These are phyloP conservation scores for Alternaria brassicicola DNA, from an alignment of 2,329 filamentous ascomycete genomes.

Conservation along the genomic window DNA sequence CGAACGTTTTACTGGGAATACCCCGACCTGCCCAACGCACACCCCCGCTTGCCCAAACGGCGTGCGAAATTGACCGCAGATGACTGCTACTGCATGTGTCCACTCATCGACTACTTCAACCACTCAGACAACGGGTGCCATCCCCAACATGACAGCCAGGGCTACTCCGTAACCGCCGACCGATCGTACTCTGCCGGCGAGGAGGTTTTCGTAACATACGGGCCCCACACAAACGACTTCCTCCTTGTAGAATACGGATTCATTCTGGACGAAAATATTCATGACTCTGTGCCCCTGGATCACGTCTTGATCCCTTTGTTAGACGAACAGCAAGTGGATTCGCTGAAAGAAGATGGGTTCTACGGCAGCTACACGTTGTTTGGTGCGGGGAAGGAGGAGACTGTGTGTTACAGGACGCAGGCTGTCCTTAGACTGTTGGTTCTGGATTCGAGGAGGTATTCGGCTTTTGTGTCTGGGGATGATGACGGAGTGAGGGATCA, in stretches of 20 bases:
- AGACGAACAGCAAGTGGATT: slow-evolving; percentile 33
- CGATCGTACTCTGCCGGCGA: slow-evolving; percentile 61
- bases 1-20: slow-evolving; percentile 65
- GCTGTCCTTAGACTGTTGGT: slow-evolving; percentile 50
- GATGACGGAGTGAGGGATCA: slow-evolving; percentile 46
- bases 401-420: slow-evolving; percentile 54
- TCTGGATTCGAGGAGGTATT: slow-evolving; percentile 37
- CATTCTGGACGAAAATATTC: slow-evolving; percentile 44
- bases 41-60: slow-evolving; percentile 51
- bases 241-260: slow-evolving; percentile 71
- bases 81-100: slow-evolving; percentile 72
- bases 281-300: slow-evolving; percentile 53
- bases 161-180: slow-evolving; percentile 63
- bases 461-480: slow-evolving; percentile 39
- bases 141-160: slow-evolving; percentile 57
- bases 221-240: slow-evolving; percentile 73
- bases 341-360: slow-evolving; percentile 53
- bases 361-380: slow-evolving; percentile 44
- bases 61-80: slow-evolving; percentile 50
- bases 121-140: slow-evolving; percentile 58
- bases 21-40: slow-evolving; percentile 46
- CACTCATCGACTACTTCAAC: slow-evolving; percentile 76
- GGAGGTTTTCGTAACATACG: slow-evolving; percentile 74
- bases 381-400: slow-evolving; percentile 5
- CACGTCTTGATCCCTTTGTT: slow-evolving; percentile 50